Evolutionary conservation across 192 early-diverging fungal genomes (phyloP).

Genomic region (Umbelopsis ramanniana): DNA sequence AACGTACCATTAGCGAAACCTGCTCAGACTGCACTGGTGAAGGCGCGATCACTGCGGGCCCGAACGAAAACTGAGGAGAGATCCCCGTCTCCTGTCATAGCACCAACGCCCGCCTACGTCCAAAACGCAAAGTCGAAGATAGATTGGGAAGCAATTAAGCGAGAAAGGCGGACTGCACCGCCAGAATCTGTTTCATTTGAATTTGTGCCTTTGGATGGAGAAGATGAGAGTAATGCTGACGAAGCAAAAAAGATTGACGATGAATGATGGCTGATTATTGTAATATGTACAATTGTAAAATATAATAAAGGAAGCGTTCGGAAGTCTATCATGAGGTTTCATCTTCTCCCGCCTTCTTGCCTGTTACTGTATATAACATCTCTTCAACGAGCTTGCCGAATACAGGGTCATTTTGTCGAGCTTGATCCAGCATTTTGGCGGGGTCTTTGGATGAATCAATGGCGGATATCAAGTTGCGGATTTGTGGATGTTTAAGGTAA

Average conservation of each 20-base stretch:
- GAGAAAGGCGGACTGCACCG: neutral
- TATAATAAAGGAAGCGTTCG: neutral
- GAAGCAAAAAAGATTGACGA: neutral
- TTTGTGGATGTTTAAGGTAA: conserved; percentile 28
- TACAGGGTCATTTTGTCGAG: conserved; percentile 22
- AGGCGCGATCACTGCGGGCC: conserved; percentile 5
- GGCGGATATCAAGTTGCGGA: conserved; percentile 20
- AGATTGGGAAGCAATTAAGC: conserved; percentile 12
- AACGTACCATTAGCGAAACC: conserved; percentile 1
- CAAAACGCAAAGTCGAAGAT: conserved; percentile 16
- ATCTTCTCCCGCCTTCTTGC: neutral
- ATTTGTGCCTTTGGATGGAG: neutral
- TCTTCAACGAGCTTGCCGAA: conserved; percentile 17
- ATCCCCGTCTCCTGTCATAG: neutral
- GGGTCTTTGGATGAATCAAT: conserved; percentile 30
- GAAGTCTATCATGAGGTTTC: neutral
- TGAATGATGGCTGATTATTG: neutral
- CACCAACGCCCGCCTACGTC: conserved; percentile 1
- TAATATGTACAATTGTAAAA: conserved; percentile 6
- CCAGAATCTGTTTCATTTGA: conserved; percentile 1
- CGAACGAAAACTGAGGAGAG: neutral
- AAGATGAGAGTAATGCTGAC: neutral
- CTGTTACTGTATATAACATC: neutral
- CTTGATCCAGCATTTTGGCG: conserved; percentile 21
- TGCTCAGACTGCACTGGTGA: conserved; percentile 3